These are phyloP conservation scores for Tricladium varicosporioides DNA, from an alignment of 2,329 filamentous ascomycete species.

Conservation along the genomic window DNA sequence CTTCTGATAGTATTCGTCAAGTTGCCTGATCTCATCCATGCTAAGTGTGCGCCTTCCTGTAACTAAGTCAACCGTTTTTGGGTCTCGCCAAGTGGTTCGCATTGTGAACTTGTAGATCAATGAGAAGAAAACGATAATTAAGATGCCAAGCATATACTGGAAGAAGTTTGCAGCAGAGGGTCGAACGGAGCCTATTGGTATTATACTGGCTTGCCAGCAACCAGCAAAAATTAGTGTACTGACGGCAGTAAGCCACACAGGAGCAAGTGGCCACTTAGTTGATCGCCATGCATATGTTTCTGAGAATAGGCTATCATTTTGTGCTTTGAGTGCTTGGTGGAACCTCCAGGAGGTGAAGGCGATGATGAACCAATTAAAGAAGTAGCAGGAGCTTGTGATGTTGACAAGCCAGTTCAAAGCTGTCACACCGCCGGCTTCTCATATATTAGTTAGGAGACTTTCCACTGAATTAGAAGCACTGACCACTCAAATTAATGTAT, in stretches of 20 bases:
- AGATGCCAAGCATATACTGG: constrained; percentile 16
- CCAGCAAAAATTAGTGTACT: constrained; percentile 5
- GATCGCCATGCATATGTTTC: constrained; percentile 11
- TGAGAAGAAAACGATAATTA: constrained; percentile 5
- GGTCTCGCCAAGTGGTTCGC: constrained; percentile 10
- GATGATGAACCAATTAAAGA: constrained; percentile 54
- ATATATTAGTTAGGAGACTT: not conserved
- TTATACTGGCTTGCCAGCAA: constrained; percentile 6
- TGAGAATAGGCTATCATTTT: constrained; percentile 32
- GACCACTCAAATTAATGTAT: constrained; percentile 15
- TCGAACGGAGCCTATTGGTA: not conserved
- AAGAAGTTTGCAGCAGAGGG: constrained; percentile 10
- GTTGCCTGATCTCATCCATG: too few relatives aligned
- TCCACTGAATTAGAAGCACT: not conserved
- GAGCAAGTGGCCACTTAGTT: constrained; percentile 10
- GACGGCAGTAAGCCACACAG: constrained; percentile 7
- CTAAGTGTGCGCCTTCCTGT: constrained; percentile 16
- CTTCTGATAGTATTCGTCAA: too few relatives aligned
- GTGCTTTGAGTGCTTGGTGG: constrained; percentile 51
- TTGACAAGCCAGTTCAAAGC: constrained; percentile 20
- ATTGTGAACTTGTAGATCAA: constrained; percentile 12
- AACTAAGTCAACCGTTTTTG: constrained; percentile 11
- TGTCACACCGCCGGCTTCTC: constrained; percentile 4
- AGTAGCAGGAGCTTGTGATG: constrained; percentile 10
- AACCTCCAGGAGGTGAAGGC: constrained; percentile 62